These are phyloP conservation scores for Trichophaea hybrida DNA, from an alignment of 2,329 filamentous ascomycete genomes.

Conservation along the genomic window DNA sequence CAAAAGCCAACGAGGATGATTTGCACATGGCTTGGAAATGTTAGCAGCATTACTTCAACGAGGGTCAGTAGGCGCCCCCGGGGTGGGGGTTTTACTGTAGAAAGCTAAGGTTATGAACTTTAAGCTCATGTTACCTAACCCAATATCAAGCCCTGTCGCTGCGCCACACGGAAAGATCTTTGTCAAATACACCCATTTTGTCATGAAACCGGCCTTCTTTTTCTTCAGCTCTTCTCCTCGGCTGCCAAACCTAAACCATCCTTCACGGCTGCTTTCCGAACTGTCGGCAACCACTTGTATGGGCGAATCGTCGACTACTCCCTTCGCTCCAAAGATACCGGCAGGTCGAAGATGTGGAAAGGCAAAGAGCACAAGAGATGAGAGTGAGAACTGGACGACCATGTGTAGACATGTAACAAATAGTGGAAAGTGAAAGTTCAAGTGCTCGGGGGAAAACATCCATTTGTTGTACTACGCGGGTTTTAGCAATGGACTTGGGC, in stretches of 20 bases:
- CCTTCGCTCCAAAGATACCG: slow-evolving; percentile 29
- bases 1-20: slow-evolving; percentile 87
- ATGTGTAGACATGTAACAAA: slow-evolving; percentile 95
- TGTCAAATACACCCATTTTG: slow-evolving; percentile 78
- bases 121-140: slow-evolving; percentile 84
- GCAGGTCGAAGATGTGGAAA: slow-evolving; percentile 68
- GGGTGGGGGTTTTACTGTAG: slow-evolving; percentile 50
- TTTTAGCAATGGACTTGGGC: background rate
- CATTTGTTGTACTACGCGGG: slow-evolving; percentile 81
- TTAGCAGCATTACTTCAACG: slow-evolving; percentile 25
- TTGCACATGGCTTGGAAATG: slow-evolving; percentile 75
- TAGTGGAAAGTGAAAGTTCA: slow-evolving; percentile 86
- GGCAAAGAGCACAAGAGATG: slow-evolving; percentile 63
- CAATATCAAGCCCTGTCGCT: slow-evolving; percentile 89
- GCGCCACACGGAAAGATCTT: slow-evolving; percentile 82
- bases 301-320: background rate
- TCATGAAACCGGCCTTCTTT: slow-evolving; percentile 45
- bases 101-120: slow-evolving; percentile 96
- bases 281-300: background rate
- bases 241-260: slow-evolving; percentile 16
- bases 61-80: background rate
- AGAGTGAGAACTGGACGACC: slow-evolving; percentile 77
- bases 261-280: slow-evolving; percentile 3
- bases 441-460: slow-evolving; percentile 82
- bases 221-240: slow-evolving; percentile 23